Conservation (phyloP, 1,284 basidiomycete species). For the Melampsora abietis-canadensis region DNA sequence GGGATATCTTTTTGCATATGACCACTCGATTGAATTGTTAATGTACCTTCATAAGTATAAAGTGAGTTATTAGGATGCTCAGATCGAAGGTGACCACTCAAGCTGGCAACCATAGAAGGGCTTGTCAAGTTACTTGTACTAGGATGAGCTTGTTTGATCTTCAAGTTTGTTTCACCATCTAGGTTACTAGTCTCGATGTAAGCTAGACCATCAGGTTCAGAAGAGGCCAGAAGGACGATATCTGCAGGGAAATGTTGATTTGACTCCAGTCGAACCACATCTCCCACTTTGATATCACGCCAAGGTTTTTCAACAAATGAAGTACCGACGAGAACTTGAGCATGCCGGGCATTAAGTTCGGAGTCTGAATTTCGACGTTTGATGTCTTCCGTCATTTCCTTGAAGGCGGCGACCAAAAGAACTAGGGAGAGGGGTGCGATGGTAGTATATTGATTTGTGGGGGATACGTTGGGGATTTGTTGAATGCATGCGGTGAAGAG, state of each 20-base stretch:
- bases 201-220: slow-evolving; percentile 74
- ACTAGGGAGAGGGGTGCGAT: slow-evolving; percentile 87
- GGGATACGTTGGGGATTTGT: slow-evolving; percentile 95
- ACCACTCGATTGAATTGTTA: slow-evolving; percentile 50
- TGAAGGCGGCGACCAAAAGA: slow-evolving; percentile 89
- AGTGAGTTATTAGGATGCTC: slow-evolving; percentile 97
- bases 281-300: slow-evolving; percentile 85
- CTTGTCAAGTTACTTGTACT: slow-evolving; percentile 75
- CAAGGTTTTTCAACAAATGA: slow-evolving; percentile 76
- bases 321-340: slow-evolving; percentile 68
- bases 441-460: slow-evolving; percentile 92
- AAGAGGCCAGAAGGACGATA: slow-evolving; percentile 78
- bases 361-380: slow-evolving; percentile 95
- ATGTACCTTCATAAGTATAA: slow-evolving; percentile 83
- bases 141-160: slow-evolving; percentile 92
- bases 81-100: slow-evolving; percentile 80
- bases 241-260: slow-evolving; percentile 97
- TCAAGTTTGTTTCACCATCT: slow-evolving; percentile 98
- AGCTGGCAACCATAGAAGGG: slow-evolving; percentile 67
- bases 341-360: slow-evolving; percentile 78
- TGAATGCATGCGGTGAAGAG: slow-evolving; percentile 97
- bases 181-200: slow-evolving; percentile 92
- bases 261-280: slow-evolving; percentile 82
- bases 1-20: slow-evolving; percentile 71
- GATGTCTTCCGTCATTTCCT: slow-evolving; percentile 92